Percentiles rank a stretch among this genome's conserved stretches.
These are phyloP conservation scores for Andrographis paniculata DNA, from an alignment of 305 asterid genomes.

Conservation along the genomic window DNA sequence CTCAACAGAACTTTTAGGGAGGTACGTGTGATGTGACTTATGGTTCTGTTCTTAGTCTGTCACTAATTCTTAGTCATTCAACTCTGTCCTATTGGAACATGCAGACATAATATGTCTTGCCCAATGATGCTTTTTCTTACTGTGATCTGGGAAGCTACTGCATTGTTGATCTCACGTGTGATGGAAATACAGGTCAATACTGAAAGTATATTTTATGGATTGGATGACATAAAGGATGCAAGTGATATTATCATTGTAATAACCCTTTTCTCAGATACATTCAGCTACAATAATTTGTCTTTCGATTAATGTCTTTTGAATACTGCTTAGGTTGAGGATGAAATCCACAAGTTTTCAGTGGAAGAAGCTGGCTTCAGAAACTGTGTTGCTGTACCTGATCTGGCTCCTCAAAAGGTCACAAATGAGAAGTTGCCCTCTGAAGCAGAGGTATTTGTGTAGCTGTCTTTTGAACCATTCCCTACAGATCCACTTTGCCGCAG, in stretches of 20 bases:
- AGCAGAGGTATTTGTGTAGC: conserved; percentile 40
- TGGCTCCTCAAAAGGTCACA: conserved; percentile 78
- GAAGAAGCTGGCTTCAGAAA: conserved; percentile 95
- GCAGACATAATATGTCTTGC: background rate
- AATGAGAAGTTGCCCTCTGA: conserved; percentile 51
- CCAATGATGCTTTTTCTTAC: background rate
- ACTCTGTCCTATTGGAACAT: background rate
- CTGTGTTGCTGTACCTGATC: conserved; percentile 94
- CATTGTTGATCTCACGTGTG: conserved; percentile 15
- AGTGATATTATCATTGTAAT: conserved; percentile 36
- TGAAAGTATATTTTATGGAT: no score
- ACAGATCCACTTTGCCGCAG: conserved; percentile 1
- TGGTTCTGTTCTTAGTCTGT: conserved; percentile 4
- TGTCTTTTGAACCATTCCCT: no score
- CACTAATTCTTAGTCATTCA: conserved; percentile 3
- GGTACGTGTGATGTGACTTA: conserved; percentile 32
- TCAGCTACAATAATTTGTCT: background rate
- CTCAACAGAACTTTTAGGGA: conserved; percentile 65
- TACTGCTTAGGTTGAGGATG: conserved; percentile 99
- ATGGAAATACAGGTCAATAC: no score
- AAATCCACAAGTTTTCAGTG: conserved; percentile 96
- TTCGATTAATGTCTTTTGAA: background rate
- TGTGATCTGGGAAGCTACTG: background rate
- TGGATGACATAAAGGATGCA: background rate
- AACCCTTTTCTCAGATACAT: conserved; percentile 8